Evolutionary conservation across 1,284 basidiomycete species (phyloP), one percentile per base, ranked within the genome.

Genomic region (Moniliophthora roreri): DNA sequence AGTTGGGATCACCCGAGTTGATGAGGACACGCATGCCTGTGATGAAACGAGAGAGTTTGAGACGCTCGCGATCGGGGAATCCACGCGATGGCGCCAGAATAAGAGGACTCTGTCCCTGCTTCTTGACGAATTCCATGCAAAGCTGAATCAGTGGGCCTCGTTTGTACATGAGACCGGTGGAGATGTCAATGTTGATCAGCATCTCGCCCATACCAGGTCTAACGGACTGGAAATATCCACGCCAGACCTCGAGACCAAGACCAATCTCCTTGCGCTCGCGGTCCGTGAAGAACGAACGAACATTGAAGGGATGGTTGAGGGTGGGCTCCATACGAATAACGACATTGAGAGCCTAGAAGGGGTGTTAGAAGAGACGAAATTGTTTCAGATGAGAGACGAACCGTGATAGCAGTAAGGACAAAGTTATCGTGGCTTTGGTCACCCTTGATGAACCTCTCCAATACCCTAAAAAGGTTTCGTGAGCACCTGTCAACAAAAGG

Each of bases 161-260:
- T 59, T 79, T 77, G 63, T 81, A 86, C 80, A 86, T 84, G 1
- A 79, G 71, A 1, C 79, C 84, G 0, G 84, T 85, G 1, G 76
- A 77, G 41, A 85, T 85, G 52, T 86, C 84, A 51, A 86, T 73
- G 52, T 86, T 86, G 62, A 86, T 74, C 11, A 85, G 60, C 65
- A 86, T 76, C 2, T 67, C 70, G 1, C 75, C 75, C 3, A 79
- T 68, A 0, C 76, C 79, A 4, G 84, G 84, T 15, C 84, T 73
- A 15, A 85, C 75, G 0, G 79, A 82, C 62, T 84, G 81, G 65
- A 84, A 84, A 53, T 82, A 82, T 0, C 60, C 60, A 6, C n/a
- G 36, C 55, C 55, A 56, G 2, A 56, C 32, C 13, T 56, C 55
- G 7, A 56, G 48, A 13, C 55, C 54, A 16, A 64, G 55, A 2